Evolutionary conservation across 2,329 filamentous ascomycete species (phyloP).

Genomic region (Clonostachys chloroleuca): DNA sequence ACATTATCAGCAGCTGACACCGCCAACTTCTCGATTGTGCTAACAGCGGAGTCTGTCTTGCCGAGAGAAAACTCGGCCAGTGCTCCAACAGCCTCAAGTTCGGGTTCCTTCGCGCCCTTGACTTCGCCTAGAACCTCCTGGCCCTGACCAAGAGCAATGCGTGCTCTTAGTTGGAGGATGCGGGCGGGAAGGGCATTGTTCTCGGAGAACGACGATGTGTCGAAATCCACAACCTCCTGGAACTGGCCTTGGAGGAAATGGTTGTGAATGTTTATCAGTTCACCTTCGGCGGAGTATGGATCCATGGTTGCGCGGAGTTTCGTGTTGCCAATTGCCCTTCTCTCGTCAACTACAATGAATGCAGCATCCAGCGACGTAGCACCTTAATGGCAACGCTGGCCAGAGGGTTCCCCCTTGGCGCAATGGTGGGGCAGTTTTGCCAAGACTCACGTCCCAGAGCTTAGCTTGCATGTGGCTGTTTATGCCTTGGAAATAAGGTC

Average conservation of each 20-base stretch:
- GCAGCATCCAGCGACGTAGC: no score
- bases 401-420: no score
- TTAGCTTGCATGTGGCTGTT: conserved; percentile 10
- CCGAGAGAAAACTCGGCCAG: conserved; percentile 65
- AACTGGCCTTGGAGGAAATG: conserved; percentile 79
- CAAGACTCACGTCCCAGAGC: conserved; percentile 4
- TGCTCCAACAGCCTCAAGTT: conserved; percentile 71
- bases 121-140: conserved; percentile 68
- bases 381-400: no score
- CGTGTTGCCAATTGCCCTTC: no score
- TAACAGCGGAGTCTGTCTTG: conserved; percentile 56
- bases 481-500: conserved; percentile 14
- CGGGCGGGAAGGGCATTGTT: conserved; percentile 75
- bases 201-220: conserved; percentile 71
- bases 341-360: no score
- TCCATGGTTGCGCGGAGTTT: conserved; percentile 43
- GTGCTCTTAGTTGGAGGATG: conserved; percentile 75
- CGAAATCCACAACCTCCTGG: conserved; percentile 80
- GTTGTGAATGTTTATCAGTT: conserved; percentile 68
- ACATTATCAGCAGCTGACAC: conserved; percentile 66
- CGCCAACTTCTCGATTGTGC: conserved; percentile 62
- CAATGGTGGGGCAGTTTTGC: conserved; percentile 18
- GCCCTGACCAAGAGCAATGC: conserved; percentile 76
- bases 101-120: conserved; percentile 61
- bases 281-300: conserved; percentile 66